Evolutionary conservation across 1,139 yeast genomes (phyloP).

Genomic region (Meyerozyma elateridarum): DNA sequence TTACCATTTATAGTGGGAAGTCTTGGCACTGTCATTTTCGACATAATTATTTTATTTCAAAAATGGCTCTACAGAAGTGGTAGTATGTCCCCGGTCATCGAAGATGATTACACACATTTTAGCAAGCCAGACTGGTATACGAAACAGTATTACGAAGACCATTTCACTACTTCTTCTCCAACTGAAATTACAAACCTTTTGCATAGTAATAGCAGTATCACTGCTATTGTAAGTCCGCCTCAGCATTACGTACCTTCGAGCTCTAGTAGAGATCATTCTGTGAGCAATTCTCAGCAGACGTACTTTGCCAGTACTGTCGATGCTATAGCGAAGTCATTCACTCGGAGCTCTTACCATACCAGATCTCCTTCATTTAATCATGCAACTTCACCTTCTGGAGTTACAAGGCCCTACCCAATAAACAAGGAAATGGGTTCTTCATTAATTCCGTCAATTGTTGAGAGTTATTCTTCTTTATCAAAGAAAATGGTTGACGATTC

Average conservation of each 20-base stretch:
- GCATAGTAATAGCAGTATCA: background rate
- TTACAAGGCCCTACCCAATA: constrained; percentile 6
- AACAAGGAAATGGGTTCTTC: constrained; percentile 23
- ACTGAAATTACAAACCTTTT: background rate
- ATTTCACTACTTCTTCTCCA: background rate
- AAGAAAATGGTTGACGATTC: constrained; percentile 33
- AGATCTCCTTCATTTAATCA: constrained; percentile 8
- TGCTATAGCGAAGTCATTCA: constrained; percentile 19
- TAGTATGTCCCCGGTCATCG: background rate
- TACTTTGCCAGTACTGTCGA: constrained; percentile 17
- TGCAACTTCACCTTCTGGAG: constrained; percentile 4
- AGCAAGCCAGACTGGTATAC: constrained; percentile 40
- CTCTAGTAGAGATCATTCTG: too few relatives aligned
- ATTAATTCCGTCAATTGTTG: constrained; percentile 40
- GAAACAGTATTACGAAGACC: constrained; percentile 1
- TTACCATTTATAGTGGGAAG: constrained; percentile 36
- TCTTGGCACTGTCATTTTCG: constrained; percentile 34
- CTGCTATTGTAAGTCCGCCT: constrained; percentile 1
- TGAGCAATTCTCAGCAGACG: too few relatives aligned
- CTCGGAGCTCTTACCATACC: constrained; percentile 13
- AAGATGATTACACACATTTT: constrained; percentile 15
- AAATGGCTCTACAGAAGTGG: constrained; percentile 22
- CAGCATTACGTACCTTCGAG: constrained; percentile 3
- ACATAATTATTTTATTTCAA: constrained; percentile 29
- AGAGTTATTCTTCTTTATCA: constrained; percentile 35